These are phyloP conservation scores for Vinca minor DNA, from an alignment of 257 asterid species.

Conservation along the genomic window DNA sequence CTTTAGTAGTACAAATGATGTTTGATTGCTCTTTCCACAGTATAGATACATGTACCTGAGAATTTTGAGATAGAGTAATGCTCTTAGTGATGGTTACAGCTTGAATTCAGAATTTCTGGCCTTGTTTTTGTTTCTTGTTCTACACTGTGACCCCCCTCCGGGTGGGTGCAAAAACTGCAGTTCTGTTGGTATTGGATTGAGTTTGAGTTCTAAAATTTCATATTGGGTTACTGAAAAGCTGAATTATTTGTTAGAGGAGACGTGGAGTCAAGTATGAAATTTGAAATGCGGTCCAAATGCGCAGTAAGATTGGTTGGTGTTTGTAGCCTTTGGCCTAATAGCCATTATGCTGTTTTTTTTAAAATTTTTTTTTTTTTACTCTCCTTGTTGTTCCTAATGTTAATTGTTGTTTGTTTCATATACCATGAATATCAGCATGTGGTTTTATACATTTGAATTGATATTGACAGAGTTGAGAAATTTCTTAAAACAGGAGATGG, in stretches of 20 bases:
- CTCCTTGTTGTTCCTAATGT: too few species aligned
- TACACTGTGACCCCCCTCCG: too few species aligned
- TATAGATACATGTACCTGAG: neutral
- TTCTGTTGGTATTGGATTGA: too few species aligned
- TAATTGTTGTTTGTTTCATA: too few species aligned
- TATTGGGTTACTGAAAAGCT: too few species aligned
- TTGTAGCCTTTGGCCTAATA: conserved; percentile 5
- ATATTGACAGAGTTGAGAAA: conserved; percentile 9
- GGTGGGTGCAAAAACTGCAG: too few species aligned
- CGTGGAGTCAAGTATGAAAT: too few species aligned
- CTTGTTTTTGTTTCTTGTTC: neutral
- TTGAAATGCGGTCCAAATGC: too few species aligned
- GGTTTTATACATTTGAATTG: conserved; percentile 5
- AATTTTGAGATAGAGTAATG: neutral
- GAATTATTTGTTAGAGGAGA: too few species aligned
- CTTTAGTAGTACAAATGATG: neutral
- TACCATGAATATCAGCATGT: too few species aligned
- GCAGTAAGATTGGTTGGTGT: conserved; percentile 16
- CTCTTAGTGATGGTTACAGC: neutral
- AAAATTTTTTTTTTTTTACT: neutral
- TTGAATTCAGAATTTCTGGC: neutral
- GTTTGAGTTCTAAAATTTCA: too few species aligned
- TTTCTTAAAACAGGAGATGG: conserved; percentile 23
- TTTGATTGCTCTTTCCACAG: neutral
- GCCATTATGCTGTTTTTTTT: neutral